These are phyloP conservation scores for Apiospora marii DNA, from an alignment of 2,329 filamentous ascomycete species.

Conservation along the genomic window DNA sequence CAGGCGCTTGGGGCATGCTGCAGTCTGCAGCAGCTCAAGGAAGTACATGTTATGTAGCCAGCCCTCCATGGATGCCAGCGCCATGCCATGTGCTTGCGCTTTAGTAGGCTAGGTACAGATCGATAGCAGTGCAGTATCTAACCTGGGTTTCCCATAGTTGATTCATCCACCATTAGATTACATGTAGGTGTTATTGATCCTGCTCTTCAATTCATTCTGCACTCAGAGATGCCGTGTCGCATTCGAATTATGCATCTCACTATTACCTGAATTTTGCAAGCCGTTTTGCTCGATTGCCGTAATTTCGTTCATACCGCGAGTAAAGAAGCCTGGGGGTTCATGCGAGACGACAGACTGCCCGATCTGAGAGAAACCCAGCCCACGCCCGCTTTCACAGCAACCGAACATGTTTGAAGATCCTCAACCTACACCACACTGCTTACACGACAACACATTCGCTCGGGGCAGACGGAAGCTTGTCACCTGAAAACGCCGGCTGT, in stretches of 20 bases:
- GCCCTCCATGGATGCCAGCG: too few relatives aligned
- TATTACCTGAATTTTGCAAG: neutral
- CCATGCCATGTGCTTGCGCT: neutral
- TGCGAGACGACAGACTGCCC: constrained; percentile 15
- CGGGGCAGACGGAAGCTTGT: constrained; percentile 42
- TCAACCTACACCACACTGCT: constrained; percentile 34
- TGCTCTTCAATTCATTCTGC: neutral
- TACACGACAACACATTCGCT: constrained; percentile 42
- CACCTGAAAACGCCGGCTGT: constrained; percentile 25
- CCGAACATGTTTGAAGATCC: constrained; percentile 45
- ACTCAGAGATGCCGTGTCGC: neutral
- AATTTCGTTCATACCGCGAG: neutral
- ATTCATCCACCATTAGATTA: neutral
- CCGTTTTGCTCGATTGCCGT: neutral
- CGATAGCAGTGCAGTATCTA: neutral
- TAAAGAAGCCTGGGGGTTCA: neutral
- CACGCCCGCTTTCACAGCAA: constrained; percentile 26
- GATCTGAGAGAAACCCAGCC: constrained; percentile 25
- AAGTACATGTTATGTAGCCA: too few relatives aligned
- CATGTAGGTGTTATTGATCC: neutral
- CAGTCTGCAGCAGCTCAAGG: neutral
- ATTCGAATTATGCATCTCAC: neutral
- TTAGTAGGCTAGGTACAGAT: neutral
- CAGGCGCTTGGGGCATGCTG: constrained; percentile 6
- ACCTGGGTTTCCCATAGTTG: neutral